phyloP scores from a whole-genome alignment of 495 filamentous ascomycete species.

The Penicillium goetzii region DNA sequence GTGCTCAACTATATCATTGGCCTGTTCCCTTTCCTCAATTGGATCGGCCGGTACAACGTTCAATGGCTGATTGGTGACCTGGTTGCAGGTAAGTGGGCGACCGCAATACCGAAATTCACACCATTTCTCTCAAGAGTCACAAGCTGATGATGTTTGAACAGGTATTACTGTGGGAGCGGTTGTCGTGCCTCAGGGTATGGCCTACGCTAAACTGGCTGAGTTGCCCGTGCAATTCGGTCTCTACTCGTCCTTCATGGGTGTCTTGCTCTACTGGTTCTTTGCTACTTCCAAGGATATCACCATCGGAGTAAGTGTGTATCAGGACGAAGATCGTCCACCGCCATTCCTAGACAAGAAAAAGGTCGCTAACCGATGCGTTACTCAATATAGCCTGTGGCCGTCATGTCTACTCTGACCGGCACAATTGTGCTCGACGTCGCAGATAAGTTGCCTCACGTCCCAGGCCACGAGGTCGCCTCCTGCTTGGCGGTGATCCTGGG shows the following conservation, averaged over 20 bases:
- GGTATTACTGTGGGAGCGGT: conserved; percentile 89
- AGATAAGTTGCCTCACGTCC: conserved; percentile 60
- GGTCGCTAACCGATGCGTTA: conserved; percentile 23
- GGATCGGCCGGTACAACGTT: conserved; percentile 86
- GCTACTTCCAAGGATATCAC: conserved; percentile 99
- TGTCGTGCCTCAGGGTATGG: conserved; percentile 97
- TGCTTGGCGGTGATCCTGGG: conserved; percentile 81
- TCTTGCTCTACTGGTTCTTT: conserved; percentile 97
- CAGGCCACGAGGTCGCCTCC: conserved; percentile 69
- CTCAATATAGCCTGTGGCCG: conserved; percentile 79
- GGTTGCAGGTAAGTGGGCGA: conserved; percentile 65
- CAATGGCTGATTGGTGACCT: conserved; percentile 90
- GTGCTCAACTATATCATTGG: conserved; percentile 61
- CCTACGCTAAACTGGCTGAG: conserved; percentile 85
- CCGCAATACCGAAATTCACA: not conserved
- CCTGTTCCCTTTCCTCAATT: conserved; percentile 84
- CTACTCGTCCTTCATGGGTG: conserved; percentile 98
- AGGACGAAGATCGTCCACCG: not conserved
- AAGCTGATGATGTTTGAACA: conserved; percentile 4
- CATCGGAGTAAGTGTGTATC: conserved; percentile 74
- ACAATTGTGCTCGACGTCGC: conserved; percentile 69
- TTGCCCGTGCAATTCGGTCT: conserved; percentile 82
- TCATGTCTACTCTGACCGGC: conserved; percentile 89
- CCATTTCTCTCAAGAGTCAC: not conserved
- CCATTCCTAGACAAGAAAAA: too few species aligned